Conservation (phyloP, 306 rosid genomes). For the Potentilla sterilis region DNA sequence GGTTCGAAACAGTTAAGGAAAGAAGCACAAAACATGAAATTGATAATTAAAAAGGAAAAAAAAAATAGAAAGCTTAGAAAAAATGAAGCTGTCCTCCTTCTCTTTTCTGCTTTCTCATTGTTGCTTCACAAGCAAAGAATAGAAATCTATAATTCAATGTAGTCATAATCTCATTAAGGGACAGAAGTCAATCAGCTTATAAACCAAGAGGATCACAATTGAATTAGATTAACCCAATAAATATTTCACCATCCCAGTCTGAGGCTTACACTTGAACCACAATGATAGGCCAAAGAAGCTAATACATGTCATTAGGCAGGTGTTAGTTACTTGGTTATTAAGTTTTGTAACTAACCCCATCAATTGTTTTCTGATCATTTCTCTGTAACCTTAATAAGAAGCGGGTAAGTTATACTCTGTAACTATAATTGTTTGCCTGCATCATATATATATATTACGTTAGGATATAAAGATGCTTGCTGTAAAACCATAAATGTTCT, state of each 20-base stretch:
- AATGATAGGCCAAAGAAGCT: conserved; percentile 11
- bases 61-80: too few relatives aligned
- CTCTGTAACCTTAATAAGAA: background rate
- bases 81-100: conserved; percentile 6
- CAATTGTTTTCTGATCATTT: background rate
- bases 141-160: conserved; percentile 28
- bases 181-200: conserved; percentile 5
- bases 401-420: background rate
- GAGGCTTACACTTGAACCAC: conserved; percentile 32
- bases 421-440: too few relatives aligned
- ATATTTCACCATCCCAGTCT: conserved; percentile 32
- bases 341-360: background rate
- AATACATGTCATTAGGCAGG: conserved; percentile 20
- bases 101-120: conserved; percentile 30
- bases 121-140: conserved; percentile 76
- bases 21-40: too few relatives aligned
- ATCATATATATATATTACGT: too few relatives aligned
- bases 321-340: background rate
- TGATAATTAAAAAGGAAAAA: too few relatives aligned
- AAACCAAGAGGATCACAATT: background rate
- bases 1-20: too few relatives aligned
- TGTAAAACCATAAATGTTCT: too few relatives aligned
- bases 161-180: conserved; percentile 14
- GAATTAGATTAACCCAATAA: conserved; percentile 22
- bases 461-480: too few relatives aligned